These are phyloP conservation scores for Mycena maculata DNA, from an alignment of 768 basidiomycete genomes.

Conservation along the genomic window DNA sequence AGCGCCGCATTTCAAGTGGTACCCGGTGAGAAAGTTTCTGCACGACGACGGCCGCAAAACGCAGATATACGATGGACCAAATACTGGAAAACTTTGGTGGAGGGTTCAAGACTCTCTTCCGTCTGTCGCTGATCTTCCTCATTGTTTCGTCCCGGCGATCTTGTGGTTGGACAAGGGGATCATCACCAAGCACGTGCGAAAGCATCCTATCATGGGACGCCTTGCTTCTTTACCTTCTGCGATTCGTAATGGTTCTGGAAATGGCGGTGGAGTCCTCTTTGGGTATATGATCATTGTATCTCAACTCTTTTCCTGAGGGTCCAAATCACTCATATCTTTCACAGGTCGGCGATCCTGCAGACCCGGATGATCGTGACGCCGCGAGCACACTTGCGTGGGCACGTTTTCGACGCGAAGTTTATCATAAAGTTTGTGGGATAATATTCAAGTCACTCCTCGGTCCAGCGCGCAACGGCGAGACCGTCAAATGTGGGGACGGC, in stretches of 20 bases:
- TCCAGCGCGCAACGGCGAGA: not conserved
- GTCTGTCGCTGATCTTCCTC: no score
- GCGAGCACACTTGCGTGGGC: not conserved
- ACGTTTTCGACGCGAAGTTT: not conserved
- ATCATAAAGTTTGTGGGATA: not conserved
- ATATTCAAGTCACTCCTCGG: not conserved
- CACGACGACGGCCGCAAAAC: no score
- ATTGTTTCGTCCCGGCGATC: no score
- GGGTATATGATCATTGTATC: conserved; percentile 7
- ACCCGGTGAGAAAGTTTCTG: no score
- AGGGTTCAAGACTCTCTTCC: no score
- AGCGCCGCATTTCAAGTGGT: no score
- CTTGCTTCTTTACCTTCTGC: not conserved
- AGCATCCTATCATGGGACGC: not conserved
- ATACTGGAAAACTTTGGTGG: no score
- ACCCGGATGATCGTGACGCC: not conserved
- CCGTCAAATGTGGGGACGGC: not conserved
- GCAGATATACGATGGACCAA: no score
- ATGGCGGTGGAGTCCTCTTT: not conserved
- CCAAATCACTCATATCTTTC: not conserved
- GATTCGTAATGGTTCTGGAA: conserved; percentile 5
- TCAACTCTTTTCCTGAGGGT: not conserved
- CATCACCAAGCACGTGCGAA: no score
- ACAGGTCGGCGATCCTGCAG: not conserved
- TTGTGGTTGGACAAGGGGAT: no score